A percentile compares a stretch with the other conserved stretches of the same genome.
Evolutionary conservation across 2,329 filamentous ascomycete species (phyloP).

Genomic region (Diplocarpon mali): DNA sequence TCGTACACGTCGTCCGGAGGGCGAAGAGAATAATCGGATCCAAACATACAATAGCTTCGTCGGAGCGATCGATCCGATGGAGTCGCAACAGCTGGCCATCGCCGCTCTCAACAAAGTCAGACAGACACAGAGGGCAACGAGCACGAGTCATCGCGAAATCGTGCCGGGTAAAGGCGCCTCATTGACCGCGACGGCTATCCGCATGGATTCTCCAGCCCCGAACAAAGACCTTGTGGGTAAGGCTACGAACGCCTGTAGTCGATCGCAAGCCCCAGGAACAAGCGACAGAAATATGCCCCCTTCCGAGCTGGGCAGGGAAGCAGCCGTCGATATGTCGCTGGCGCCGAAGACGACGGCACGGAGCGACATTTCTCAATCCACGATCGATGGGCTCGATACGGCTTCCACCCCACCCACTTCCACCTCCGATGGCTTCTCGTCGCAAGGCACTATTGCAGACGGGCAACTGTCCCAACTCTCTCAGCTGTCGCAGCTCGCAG

Average conservation of each 20-base stretch:
- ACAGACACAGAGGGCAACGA: constrained; percentile 5
- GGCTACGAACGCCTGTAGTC: constrained; percentile 8
- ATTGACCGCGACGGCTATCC: constrained; percentile 20
- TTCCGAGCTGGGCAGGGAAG: constrained; percentile 5
- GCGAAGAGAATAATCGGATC: neutral
- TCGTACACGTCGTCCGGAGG: neutral
- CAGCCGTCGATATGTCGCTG: constrained; percentile 6
- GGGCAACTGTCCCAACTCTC: constrained; percentile 43
- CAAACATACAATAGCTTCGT: too few species aligned
- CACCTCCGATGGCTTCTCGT: constrained; percentile 27
- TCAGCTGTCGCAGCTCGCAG: constrained; percentile 47
- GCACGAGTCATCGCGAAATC: constrained; percentile 14
- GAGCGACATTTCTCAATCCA: constrained; percentile 35
- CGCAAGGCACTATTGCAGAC: constrained; percentile 34
- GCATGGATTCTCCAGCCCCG: constrained; percentile 14
- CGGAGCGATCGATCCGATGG: constrained; percentile 12
- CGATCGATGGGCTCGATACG: constrained; percentile 31
- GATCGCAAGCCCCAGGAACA: constrained; percentile 4
- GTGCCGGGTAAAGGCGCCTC: constrained; percentile 13
- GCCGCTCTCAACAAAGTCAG: constrained; percentile 20
- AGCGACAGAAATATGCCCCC: constrained; percentile 7
- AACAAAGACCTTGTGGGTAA: constrained; percentile 17
- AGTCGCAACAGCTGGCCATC: constrained; percentile 21
- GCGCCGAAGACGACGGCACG: constrained; percentile 20
- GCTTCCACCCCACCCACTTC: constrained; percentile 30